phyloP scores from a whole-genome alignment of 176 grass and related monocot genomes.

The Juncus inflexus region DNA sequence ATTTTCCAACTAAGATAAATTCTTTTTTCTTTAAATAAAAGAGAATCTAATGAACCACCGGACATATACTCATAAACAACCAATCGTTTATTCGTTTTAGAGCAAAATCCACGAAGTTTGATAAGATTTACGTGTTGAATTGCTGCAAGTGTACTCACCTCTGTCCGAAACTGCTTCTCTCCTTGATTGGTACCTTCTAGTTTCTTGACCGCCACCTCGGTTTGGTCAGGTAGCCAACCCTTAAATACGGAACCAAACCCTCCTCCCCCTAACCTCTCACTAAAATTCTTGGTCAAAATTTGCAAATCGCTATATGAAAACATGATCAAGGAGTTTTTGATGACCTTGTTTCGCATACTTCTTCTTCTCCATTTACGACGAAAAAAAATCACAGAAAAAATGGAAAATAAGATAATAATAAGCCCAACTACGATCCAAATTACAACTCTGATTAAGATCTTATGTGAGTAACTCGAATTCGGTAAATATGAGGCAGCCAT shows the following conservation, averaged over 20 bases:
- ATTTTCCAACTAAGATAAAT: slow-evolving; percentile 24
- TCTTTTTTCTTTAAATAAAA: slow-evolving; percentile 15
- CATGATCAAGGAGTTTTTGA: slow-evolving; percentile 10
- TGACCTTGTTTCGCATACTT: too few species aligned
- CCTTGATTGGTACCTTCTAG: slow-evolving; percentile 33
- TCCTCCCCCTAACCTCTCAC: slow-evolving; percentile 41
- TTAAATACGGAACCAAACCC: slow-evolving; percentile 46
- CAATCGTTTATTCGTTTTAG: slow-evolving; percentile 18
- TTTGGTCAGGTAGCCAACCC: slow-evolving; percentile 24
- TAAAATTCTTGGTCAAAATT: slow-evolving; percentile 50
- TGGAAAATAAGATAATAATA: background rate
- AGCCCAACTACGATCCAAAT: background rate
- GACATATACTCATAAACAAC: slow-evolving; percentile 38
- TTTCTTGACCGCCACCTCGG: slow-evolving; percentile 37
- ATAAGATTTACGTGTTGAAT: slow-evolving; percentile 30
- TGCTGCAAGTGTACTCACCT: slow-evolving; percentile 30
- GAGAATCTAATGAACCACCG: slow-evolving; percentile 29
- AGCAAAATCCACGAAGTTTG: slow-evolving; percentile 23
- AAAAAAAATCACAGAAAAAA: background rate
- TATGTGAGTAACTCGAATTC: slow-evolving; percentile 1
- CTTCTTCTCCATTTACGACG: slow-evolving; percentile 4
- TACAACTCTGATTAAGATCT: background rate
- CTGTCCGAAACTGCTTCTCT: slow-evolving; percentile 38
- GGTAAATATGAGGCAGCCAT: slow-evolving; percentile 28
- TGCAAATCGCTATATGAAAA: slow-evolving; percentile 31